Conservation (phyloP, 257 asterid genomes). For the Salvia hispanica region DNA sequence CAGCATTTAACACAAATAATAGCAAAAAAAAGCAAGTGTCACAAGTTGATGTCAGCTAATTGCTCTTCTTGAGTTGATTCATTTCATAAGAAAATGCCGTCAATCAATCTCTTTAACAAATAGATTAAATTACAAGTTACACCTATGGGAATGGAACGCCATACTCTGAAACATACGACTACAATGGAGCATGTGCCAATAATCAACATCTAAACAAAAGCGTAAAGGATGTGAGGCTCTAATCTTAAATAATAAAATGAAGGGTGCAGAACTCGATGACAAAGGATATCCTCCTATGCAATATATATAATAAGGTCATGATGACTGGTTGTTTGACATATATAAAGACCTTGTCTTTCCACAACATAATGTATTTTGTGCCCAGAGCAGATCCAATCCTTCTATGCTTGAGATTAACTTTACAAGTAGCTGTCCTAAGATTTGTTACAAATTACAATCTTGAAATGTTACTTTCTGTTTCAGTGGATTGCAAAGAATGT, state of each 20-base stretch:
- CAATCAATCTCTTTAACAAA: not conserved
- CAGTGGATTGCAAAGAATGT: not conserved
- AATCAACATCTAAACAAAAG: not conserved
- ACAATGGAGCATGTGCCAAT: not conserved
- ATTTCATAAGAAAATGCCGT: not conserved
- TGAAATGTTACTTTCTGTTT: not conserved
- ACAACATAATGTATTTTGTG: not conserved
- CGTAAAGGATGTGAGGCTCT: not conserved
- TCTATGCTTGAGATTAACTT: conserved; percentile 3
- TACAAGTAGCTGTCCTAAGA: conserved; percentile 4
- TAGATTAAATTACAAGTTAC: not conserved
- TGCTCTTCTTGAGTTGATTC: conserved; percentile 15
- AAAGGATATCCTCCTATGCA: conserved; percentile 5
- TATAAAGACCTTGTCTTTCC: conserved; percentile 4
- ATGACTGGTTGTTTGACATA: not conserved
- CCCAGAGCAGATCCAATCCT: not conserved
- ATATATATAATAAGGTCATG: conserved; percentile 7
- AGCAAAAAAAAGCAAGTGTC: conserved; percentile 18
- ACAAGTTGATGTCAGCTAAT: conserved; percentile 28
- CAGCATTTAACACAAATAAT: not conserved
- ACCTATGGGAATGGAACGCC: not conserved
- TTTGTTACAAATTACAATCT: conserved; percentile 8
- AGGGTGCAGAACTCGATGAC: conserved; percentile 6
- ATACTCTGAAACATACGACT: conserved; percentile 2
- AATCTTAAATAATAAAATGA: not conserved